Conservation (phyloP, 768 basidiomycete genomes). For the Cystobasidium onofrii region DNA sequence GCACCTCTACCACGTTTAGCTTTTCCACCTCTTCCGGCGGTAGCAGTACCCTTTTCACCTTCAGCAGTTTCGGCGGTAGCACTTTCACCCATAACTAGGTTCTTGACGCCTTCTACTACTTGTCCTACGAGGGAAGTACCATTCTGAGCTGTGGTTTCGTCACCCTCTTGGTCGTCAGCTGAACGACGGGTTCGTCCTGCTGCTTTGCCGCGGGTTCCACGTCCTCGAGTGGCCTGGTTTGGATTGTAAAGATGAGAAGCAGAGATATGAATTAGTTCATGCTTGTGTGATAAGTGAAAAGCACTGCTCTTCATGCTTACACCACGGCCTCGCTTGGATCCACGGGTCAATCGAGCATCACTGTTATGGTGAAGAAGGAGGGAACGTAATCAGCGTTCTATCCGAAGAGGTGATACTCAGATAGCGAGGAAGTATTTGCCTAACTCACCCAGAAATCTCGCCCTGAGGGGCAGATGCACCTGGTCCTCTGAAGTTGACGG, state of each 20-base stretch:
- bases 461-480: conserved; percentile 57
- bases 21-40: conserved; percentile 10
- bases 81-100: not conserved
- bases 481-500: conserved; percentile 67
- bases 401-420: not conserved
- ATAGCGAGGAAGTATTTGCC: not conserved
- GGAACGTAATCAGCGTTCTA: not conserved
- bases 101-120: conserved; percentile 5
- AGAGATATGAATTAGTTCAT: not conserved
- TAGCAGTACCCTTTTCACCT: not conserved
- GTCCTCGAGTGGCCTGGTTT: not conserved
- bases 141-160: not conserved
- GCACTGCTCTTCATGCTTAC: not conserved
- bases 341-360: conserved; percentile 6
- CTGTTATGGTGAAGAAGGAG: not conserved
- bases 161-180: conserved; percentile 15
- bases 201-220: not conserved
- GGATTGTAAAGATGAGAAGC: not conserved
- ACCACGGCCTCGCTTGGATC: not conserved
- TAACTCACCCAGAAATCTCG: conserved; percentile 15
- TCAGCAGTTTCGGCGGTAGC: not conserved
- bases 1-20: conserved; percentile 45
- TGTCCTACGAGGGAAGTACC: not conserved
- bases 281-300: not conserved
- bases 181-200: conserved; percentile 20